These are phyloP conservation scores for Aspergillus nanangensis DNA, from an alignment of 495 filamentous ascomycete genomes.

Conservation along the genomic window DNA sequence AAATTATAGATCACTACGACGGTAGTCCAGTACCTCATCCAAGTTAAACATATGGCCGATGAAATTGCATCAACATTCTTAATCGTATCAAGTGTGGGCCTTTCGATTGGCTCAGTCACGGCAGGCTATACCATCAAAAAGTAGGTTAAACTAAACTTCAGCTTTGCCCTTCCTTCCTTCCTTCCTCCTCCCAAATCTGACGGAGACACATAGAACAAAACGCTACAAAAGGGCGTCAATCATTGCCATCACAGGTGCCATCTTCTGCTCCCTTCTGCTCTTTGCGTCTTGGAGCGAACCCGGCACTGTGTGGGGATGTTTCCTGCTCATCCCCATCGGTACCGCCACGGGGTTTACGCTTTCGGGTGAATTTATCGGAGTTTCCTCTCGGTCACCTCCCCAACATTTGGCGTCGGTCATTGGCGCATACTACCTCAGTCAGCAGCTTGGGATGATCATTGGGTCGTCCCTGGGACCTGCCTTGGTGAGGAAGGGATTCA, in stretches of 20 bases:
- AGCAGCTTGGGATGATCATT: slow-evolving; percentile 2
- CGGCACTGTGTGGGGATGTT: slow-evolving; percentile 1
- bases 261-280: not conserved
- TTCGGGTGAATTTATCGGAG: slow-evolving; percentile 7
- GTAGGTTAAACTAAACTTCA: too few species aligned
- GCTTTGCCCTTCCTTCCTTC: too few species aligned
- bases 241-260: not conserved
- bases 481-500: slow-evolving; percentile 1
- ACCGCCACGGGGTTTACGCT: slow-evolving; percentile 1
- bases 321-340: slow-evolving; percentile 4
- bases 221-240: slow-evolving; percentile 4
- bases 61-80: not conserved
- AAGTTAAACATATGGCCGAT: not conserved
- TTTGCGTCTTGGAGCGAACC: slow-evolving; percentile 4
- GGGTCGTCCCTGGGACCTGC: not conserved
- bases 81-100: not conserved
- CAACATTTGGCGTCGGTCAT: not conserved
- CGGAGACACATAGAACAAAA: not conserved
- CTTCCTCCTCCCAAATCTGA: not conserved
- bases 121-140: slow-evolving; percentile 6
- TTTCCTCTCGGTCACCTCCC: not conserved
- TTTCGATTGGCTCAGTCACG: not conserved
- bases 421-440: slow-evolving; percentile 5
- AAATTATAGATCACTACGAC: slow-evolving; percentile 1
- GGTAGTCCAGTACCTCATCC: slow-evolving; percentile 4